Conservation (phyloP, 2,329 filamentous ascomycete species). For the Neonectria faginata region DNA sequence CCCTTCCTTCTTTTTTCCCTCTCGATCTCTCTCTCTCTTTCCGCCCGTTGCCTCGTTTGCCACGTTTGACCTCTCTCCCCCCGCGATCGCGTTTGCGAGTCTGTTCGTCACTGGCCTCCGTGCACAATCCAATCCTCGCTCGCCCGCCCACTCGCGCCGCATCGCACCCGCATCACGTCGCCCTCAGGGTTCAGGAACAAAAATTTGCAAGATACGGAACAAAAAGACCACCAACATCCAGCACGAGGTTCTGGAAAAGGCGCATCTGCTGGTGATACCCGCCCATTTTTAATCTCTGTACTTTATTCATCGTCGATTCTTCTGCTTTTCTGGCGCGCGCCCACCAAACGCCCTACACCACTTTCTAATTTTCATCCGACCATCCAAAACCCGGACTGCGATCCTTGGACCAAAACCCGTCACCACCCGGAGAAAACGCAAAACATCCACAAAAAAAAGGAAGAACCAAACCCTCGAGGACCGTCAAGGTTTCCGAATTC, state of each 20-base stretch:
- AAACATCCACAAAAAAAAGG: constrained; percentile 42
- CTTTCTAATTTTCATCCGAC: constrained; percentile 42
- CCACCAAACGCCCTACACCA: constrained; percentile 28
- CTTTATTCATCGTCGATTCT: constrained; percentile 46
- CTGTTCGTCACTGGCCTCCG: constrained; percentile 35
- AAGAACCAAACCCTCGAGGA: constrained; percentile 43
- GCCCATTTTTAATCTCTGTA: constrained; percentile 45
- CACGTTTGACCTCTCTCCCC: constrained; percentile 31
- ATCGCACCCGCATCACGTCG: constrained; percentile 21
- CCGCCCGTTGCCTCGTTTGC: constrained; percentile 46
- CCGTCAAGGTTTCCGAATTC: constrained; percentile 30
- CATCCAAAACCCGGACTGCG: constrained; percentile 41
- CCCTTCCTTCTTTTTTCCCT: constrained; percentile 47
- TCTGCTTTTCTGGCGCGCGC: constrained; percentile 40
- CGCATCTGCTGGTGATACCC: constrained; percentile 47
- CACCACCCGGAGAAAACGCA: constrained; percentile 31
- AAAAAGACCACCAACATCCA: constrained; percentile 38
- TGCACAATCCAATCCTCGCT: constrained; percentile 11
- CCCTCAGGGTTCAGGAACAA: constrained; percentile 24
- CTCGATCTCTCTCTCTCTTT: constrained; percentile 42
- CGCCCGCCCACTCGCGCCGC: constrained; percentile 29
- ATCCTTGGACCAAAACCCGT: constrained; percentile 35
- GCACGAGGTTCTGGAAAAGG: constrained; percentile 43
- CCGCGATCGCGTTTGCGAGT: constrained; percentile 41
- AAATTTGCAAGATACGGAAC: constrained; percentile 36